Base-by-base conservation (phyloP, 139 green algal genomes). In the Desmodesmus armatus region DNA sequence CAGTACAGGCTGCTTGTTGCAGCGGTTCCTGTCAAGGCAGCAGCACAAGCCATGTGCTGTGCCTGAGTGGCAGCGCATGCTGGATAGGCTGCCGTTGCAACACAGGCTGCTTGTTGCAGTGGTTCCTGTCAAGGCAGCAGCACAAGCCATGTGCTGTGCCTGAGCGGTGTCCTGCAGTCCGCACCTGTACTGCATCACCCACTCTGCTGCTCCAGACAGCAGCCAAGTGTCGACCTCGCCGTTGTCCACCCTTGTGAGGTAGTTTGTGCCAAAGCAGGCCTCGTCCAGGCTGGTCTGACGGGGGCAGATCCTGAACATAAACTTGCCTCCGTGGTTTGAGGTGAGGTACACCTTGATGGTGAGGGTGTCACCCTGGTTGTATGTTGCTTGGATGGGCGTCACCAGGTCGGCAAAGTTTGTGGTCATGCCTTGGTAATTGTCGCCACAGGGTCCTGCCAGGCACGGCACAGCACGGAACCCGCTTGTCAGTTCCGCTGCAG, bases 211-310 rank as follows among this genome's bases (percentile, higher is more conserved):
- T 25, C 5, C 23, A 25, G 67, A 21, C 11, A 75, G 27, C 29
- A 81, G 31, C 74, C 74, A 81, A 7, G 74, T 81, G 49, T 81
- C 74, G 3, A 31, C 5, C 49, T 81, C 49, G 51, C 74, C 74
- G 51, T 70, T 81, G 49, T 81, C 74, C 7, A 33, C 47, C 17
- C 74, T 55, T n/a, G 51, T 67, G 19, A 81, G 74, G 49, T 81
- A 81, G 74, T 81, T 81, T n/a, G 4, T 70, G 33, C 74, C 74
- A 40, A 81, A 81, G 74, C 74, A 81, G 17, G 47, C 74, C 11
- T 81, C 74, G 21, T 70, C 51, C 4, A 81, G 74, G 51, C 69
- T 70, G 29, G 49, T 81, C 35, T 40, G 33, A 25, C 74, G 51
- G 19, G 31, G 43, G 47, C 74, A 81, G 3, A 81, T 41, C 15